A percentile compares a stretch with the other conserved stretches of the same genome.
Conservation (phyloP, 139 green algal genomes). For the Astrephomene gubernaculifera region DNA sequence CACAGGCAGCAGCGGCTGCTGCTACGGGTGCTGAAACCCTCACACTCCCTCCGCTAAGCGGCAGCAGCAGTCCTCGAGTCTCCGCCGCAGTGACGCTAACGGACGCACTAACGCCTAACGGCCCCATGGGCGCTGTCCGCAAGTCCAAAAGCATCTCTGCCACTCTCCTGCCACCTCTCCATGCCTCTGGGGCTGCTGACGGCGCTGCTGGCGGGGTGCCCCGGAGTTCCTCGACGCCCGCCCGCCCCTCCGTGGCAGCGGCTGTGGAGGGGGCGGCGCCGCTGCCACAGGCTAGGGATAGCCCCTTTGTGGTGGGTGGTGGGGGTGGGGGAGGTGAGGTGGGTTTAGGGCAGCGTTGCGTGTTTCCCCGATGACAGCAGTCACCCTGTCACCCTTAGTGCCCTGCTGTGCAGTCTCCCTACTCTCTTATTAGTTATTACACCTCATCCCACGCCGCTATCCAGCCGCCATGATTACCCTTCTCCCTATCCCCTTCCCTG, state of each 20-base stretch:
- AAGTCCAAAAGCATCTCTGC: not conserved
- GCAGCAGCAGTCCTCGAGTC: too few relatives aligned
- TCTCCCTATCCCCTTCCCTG: not conserved
- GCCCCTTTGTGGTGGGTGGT: constrained; percentile 8
- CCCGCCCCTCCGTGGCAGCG: not conserved
- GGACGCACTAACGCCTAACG: not conserved
- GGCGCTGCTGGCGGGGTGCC: not conserved
- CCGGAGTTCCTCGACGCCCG: not conserved
- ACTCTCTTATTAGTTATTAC: not conserved
- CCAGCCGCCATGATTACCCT: not conserved
- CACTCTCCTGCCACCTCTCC: not conserved
- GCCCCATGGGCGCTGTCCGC: not conserved
- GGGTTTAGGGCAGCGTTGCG: not conserved
- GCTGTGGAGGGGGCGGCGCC: not conserved
- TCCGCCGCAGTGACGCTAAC: not conserved
- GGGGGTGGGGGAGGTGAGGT: not conserved
- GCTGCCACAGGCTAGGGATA: not conserved
- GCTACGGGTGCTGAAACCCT: too few relatives aligned
- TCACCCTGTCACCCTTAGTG: not conserved
- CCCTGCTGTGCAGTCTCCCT: not conserved
- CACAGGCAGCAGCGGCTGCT: too few relatives aligned
- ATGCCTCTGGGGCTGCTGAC: not conserved
- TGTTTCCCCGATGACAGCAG: not conserved
- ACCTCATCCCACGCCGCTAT: too few relatives aligned
- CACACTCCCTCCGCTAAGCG: too few relatives aligned